A percentile compares a stretch with the other conserved stretches of the same genome.
These are phyloP conservation scores for Xerocomellus chrysenteron DNA, from an alignment of 768 basidiomycete species.

Conservation along the genomic window DNA sequence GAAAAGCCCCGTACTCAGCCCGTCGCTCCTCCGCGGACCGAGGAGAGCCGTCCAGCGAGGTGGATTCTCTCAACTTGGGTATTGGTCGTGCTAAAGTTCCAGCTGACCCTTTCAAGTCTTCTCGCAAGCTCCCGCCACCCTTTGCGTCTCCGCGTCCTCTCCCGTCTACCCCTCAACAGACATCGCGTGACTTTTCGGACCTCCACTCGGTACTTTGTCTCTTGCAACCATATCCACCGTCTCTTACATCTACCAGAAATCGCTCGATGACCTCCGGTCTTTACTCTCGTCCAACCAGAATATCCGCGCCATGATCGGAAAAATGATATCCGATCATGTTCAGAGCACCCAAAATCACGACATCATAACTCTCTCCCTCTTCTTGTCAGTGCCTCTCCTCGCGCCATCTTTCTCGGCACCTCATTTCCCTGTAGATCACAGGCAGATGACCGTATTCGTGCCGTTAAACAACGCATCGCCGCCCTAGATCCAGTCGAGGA, in stretches of 20 bases:
- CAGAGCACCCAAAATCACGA: slow-evolving; percentile 30
- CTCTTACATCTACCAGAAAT: slow-evolving; percentile 21
- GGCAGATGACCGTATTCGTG: slow-evolving; percentile 37
- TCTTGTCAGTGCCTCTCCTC: slow-evolving; percentile 34
- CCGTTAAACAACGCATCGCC: slow-evolving; percentile 37
- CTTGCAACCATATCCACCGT: neutral
- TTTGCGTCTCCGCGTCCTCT: neutral
- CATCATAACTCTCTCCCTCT: slow-evolving; percentile 39
- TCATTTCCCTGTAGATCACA: slow-evolving; percentile 30
- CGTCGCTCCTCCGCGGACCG: slow-evolving; percentile 19
- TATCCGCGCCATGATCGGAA: slow-evolving; percentile 18
- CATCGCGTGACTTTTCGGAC: slow-evolving; percentile 12
- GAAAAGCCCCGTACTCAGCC: neutral
- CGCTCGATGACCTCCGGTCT: slow-evolving; percentile 28
- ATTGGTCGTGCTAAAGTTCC: neutral
- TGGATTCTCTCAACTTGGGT: slow-evolving; percentile 26
- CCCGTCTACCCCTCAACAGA: slow-evolving; percentile 11
- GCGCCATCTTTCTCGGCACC: neutral
- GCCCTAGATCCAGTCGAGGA: slow-evolving; percentile 6
- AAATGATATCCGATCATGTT: slow-evolving; percentile 27
- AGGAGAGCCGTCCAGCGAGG: slow-evolving; percentile 17
- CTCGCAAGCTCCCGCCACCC: slow-evolving; percentile 1
- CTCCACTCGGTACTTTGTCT: slow-evolving; percentile 12
- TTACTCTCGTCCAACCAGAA: slow-evolving; percentile 23
- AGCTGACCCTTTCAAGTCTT: slow-evolving; percentile 22